phyloP scores from a whole-genome alignment of 345 rosid genomes.

The Lepidium africanum region DNA sequence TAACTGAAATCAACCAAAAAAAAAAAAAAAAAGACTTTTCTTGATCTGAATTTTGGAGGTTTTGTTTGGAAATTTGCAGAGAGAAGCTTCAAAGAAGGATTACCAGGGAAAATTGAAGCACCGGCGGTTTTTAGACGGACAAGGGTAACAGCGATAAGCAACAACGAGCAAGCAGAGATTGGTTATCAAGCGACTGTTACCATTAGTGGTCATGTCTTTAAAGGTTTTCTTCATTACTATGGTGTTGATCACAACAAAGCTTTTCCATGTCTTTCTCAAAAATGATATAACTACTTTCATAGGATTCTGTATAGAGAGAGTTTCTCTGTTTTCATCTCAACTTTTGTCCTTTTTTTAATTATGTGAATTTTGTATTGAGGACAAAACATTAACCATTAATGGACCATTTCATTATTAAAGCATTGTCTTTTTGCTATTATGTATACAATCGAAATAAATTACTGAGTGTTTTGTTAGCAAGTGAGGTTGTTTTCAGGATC shows the following conservation, averaged over 20 bases:
- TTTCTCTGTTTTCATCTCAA: slow-evolving; percentile 13
- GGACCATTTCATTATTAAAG: background rate
- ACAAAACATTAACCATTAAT: background rate
- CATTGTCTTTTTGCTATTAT: background rate
- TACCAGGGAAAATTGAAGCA: slow-evolving; percentile 80
- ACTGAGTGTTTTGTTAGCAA: slow-evolving; percentile 30
- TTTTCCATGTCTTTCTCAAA: slow-evolving; percentile 23
- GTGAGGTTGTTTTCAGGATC: slow-evolving; percentile 47
- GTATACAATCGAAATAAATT: background rate
- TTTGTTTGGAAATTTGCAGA: slow-evolving; percentile 31
- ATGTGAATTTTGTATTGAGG: background rate
- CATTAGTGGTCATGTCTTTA: slow-evolving; percentile 79
- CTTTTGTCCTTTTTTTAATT: background rate
- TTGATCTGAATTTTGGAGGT: background rate
- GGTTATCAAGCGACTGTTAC: slow-evolving; percentile 85
- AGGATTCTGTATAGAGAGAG: background rate
- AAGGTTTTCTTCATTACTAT: slow-evolving; percentile 69
- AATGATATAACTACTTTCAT: background rate
- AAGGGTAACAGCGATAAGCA: slow-evolving; percentile 59
- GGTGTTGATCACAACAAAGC: slow-evolving; percentile 54
- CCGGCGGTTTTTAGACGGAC: slow-evolving; percentile 82
- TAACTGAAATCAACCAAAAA: background rate
- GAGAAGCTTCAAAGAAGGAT: slow-evolving; percentile 46
- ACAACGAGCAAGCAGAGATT: slow-evolving; percentile 58
- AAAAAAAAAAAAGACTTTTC: background rate